These are phyloP conservation scores for Plasmodium falciparum DNA, from an alignment of 169 alveolate genomes.

Conservation along the genomic window DNA sequence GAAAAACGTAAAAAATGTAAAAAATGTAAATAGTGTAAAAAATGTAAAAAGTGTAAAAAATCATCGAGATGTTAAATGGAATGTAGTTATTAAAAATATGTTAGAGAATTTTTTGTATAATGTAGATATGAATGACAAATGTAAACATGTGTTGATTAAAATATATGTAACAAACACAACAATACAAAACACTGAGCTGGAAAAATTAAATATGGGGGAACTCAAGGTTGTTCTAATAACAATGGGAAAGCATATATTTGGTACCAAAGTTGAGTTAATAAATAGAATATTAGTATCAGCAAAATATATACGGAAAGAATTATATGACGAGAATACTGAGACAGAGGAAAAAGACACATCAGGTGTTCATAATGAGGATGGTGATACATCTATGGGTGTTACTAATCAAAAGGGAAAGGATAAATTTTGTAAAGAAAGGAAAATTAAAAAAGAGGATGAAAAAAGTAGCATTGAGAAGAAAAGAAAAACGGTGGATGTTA, in stretches of 20 bases:
- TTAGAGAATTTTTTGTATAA: conserved; percentile 28
- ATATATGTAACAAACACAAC: conserved; percentile 27
- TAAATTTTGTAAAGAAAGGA: not conserved
- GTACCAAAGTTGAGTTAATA: conserved; percentile 61
- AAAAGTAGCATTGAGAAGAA: not conserved
- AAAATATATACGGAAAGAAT: conserved; percentile 55
- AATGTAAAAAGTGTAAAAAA: not conserved
- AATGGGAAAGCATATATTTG: conserved; percentile 73
- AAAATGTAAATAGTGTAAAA: too few relatives aligned
- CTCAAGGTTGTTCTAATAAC: conserved; percentile 63
- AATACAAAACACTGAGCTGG: conserved; percentile 23
- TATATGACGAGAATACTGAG: not conserved
- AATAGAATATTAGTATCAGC: conserved; percentile 66
- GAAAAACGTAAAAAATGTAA: not conserved
- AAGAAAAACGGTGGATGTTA: too few relatives aligned
- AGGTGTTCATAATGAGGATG: conserved; percentile 20
- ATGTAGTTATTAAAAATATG: conserved; percentile 20
- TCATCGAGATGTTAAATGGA: conserved; percentile 35
- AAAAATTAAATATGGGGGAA: conserved; percentile 63
- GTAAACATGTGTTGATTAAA: conserved; percentile 32
- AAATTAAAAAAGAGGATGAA: not conserved
- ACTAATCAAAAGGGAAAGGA: not conserved
- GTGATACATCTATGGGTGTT: not conserved
- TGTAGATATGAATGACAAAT: conserved; percentile 52
- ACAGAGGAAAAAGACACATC: not conserved